Conservation (phyloP, 2,329 filamentous ascomycete species). For the Paecilomyces sp. region DNA sequence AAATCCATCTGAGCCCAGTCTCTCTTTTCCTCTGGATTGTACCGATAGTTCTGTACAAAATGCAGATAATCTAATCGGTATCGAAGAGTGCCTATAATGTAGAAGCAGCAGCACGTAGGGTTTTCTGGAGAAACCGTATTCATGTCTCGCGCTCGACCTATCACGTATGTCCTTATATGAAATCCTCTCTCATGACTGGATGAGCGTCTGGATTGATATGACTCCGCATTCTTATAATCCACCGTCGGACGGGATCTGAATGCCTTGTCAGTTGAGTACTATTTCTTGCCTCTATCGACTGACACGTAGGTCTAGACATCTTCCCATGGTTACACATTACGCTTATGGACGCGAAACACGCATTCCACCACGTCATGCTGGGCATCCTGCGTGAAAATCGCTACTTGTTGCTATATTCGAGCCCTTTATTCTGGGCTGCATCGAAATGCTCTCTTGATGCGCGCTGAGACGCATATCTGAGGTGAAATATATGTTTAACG, state of each 20-base stretch:
- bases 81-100: not conserved
- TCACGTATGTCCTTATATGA: not conserved
- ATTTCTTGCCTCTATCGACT: no score
- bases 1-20: not conserved
- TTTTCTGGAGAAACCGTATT: not conserved
- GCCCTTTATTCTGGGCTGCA: not conserved
- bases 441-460: not conserved
- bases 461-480: not conserved
- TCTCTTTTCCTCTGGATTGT: not conserved
- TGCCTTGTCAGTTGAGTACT: no score
- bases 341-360: not conserved
- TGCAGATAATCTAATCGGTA: not conserved
- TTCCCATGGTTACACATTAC: not conserved
- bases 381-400: not conserved
- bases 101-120: not conserved
- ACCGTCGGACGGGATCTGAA: not conserved
- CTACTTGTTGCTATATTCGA: not conserved
- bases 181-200: not conserved
- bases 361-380: not conserved
- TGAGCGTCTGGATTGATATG: not conserved
- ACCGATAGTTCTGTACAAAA: not conserved
- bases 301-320: not conserved
- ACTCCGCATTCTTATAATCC: not conserved
- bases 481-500: not conserved
- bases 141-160: not conserved